Evolutionary conservation across 805 yeast species (phyloP).

Genomic region (Saccharomycopsis olivae): DNA sequence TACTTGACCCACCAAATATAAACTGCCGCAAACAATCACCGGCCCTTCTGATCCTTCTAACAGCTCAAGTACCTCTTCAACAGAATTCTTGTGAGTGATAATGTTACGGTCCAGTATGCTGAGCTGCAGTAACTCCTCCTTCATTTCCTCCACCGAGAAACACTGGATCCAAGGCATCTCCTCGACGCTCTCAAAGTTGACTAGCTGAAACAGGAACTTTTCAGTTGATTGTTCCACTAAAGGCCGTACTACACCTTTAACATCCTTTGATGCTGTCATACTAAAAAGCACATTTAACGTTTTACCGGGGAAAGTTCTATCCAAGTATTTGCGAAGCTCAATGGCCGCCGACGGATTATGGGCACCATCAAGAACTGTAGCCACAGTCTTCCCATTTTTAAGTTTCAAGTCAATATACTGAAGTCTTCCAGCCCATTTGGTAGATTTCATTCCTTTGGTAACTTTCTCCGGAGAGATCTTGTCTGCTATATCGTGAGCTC

Average conservation of each 20-base stretch:
- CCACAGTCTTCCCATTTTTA: slow-evolving; percentile 20
- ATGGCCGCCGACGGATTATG: slow-evolving; percentile 81
- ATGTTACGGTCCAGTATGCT: slow-evolving; percentile 21
- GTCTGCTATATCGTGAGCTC: background rate
- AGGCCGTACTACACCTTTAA: slow-evolving; percentile 38
- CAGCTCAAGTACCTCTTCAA: slow-evolving; percentile 22
- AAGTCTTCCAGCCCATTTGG: slow-evolving; percentile 83
- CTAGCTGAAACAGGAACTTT: too few relatives aligned
- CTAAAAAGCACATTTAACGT: slow-evolving; percentile 51
- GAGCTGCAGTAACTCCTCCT: slow-evolving; percentile 2
- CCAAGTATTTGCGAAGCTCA: slow-evolving; percentile 51
- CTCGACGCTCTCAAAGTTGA: too few relatives aligned
- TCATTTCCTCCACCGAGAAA: slow-evolving; percentile 27
- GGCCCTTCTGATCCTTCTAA: slow-evolving; percentile 18
- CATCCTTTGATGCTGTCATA: slow-evolving; percentile 62
- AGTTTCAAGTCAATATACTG: slow-evolving; percentile 36
- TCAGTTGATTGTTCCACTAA: slow-evolving; percentile 32
- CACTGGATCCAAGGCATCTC: slow-evolving; percentile 92
- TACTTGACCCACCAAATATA: slow-evolving; percentile 55
- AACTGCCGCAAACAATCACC: slow-evolving; percentile 57
- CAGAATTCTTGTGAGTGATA: slow-evolving; percentile 21
- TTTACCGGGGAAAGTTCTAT: slow-evolving; percentile 17
- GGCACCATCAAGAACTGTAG: slow-evolving; percentile 75
- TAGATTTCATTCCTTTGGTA: slow-evolving; percentile 39
- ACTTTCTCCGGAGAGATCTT: slow-evolving; percentile 29